phyloP scores from a whole-genome alignment of 2,329 filamentous ascomycete genomes.

The Septoria linicola region DNA sequence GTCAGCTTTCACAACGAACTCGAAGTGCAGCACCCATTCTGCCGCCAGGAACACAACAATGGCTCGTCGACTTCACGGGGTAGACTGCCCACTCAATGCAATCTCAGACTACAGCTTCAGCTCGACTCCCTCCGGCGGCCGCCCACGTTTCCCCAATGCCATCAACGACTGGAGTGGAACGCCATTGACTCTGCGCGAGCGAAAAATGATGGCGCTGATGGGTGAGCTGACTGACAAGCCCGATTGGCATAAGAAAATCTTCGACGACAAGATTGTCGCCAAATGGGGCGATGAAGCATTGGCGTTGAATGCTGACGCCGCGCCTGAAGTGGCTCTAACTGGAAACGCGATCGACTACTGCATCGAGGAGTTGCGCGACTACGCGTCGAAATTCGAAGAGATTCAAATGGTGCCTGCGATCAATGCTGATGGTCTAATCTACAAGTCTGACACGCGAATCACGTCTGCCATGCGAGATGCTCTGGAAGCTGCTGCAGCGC shows the following conservation, averaged over 20 bases:
- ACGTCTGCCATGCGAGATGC: conserved; percentile 39
- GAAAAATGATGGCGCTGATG: conserved; percentile 35
- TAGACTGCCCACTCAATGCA: conserved; percentile 15
- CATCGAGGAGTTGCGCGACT: conserved; percentile 44
- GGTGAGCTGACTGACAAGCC: conserved; percentile 36
- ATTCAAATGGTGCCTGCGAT: conserved; percentile 47
- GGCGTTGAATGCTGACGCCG: conserved; percentile 3
- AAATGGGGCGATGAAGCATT: conserved; percentile 32
- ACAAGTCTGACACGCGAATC: conserved; percentile 55
- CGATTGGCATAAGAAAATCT: conserved; percentile 34
- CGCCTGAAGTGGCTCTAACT: conserved; percentile 18
- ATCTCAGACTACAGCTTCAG: conserved; percentile 10
- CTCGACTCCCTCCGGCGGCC: not conserved
- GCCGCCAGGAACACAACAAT: not conserved
- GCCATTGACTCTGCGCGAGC: conserved; percentile 28
- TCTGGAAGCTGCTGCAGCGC: conserved; percentile 47
- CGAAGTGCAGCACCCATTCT: no score
- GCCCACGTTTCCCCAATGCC: conserved; percentile 26
- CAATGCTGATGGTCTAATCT: conserved; percentile 48
- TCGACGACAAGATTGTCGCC: conserved; percentile 31
- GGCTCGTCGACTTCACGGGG: conserved; percentile 10
- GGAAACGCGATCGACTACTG: conserved; percentile 33
- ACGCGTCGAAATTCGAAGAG: conserved; percentile 48
- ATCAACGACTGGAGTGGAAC: conserved; percentile 24
- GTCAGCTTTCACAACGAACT: no score